Evolutionary conservation across 2,329 filamentous ascomycete genomes (phyloP), one percentile per base, ranked within the genome.

Genomic region (Amesomyces nigricolor): DNA sequence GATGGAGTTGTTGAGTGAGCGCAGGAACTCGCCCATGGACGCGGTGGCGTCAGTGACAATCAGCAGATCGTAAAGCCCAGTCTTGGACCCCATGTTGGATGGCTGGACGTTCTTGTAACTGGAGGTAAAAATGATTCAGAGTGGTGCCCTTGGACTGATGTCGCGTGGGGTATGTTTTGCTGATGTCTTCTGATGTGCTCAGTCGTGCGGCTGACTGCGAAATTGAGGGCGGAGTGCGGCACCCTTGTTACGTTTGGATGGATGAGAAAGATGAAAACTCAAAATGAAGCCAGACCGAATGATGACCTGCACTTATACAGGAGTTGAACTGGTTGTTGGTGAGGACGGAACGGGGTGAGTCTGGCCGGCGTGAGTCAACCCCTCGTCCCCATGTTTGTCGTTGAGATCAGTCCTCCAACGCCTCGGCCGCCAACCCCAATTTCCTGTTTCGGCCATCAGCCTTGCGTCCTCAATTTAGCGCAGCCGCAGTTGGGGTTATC

Each of bases 1-100:
- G 6, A 81, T 67, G 1, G 77, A 76, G 11, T 63, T 65, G 56
- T 71, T 72, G 16, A 80, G 70, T 2, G 76, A 71, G 1, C 44
- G 16, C 11, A 79, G 66, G 52, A 75, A 80, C 29, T 49, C 58
- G 32, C 60, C 57, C 75, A 78, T 78, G 14, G 75, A 78, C 13
- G 59, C 66, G 0, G 75, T 78, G 17, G 73, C 74, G 61, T 78
- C 75, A 9, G 72, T 73, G 45, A 79, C 60, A 57, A 78, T 68
- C 16, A 78, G 63, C 4, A 79, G 69, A 61, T 79, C 76, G 55
- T 74, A 74, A n/a, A 19, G 5, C 3, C 45, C 53, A 9, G 19
- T 3, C 1, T 19, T n/a, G 16, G 47, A 16, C 16, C 53, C 53
- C 53, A 56, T 58, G 45, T 43, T 52, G 50, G 32, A 35, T 43